Evolutionary conservation across 1,284 basidiomycete species (phyloP), one percentile per base, ranked within the genome.

Genomic region (Wolfiporia cocos): DNA sequence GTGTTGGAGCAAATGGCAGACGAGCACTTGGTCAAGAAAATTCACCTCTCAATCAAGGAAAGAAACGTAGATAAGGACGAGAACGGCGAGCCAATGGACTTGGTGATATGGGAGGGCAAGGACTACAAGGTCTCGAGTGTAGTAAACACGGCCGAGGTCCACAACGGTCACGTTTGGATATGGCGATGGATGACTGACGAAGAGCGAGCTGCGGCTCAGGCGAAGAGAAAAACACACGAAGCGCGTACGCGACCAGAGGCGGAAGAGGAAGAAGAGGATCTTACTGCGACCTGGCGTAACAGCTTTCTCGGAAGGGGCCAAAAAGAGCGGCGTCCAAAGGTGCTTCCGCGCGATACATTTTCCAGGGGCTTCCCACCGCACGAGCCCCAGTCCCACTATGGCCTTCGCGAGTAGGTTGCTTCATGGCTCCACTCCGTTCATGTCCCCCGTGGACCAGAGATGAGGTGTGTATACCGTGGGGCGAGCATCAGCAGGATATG

Each of bases 1-100:
- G 49, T 55, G 1, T 26, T 55, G 12, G 46, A 43, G 21, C 29
- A 47, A 26, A 41, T 55, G 39, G 49, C 29, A 32, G 37, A n/a
- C 42, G 47, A 21, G 12, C 19, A 33, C 11, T 20, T 37, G 22
- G 28, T 47, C 26, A 18, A 20, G 18, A 47, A 47, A 29, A 37
- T 47, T 12, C 30, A 19, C 37, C 11, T 47, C 24, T 7, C n/a
- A 11, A 17, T n/a, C 14, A 11, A n/a, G 14, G 26, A 28, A 14
- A 14, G 14, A 9, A 15, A n/a, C 14, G 32, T 24, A 17, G 23
- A 20, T 5, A 19, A 5, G 17, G 42, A 44, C 24, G 42, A 37
- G 20, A 22, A 28, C 14, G 31, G 42, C 12, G 4, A 40, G 26
- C 5, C 9, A n/a, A 18, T 31, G 19, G 36, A 38, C 22, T 5